These are phyloP conservation scores for Leucocoprinus birnbaumii DNA, from an alignment of 768 basidiomycete species.

Conservation along the genomic window DNA sequence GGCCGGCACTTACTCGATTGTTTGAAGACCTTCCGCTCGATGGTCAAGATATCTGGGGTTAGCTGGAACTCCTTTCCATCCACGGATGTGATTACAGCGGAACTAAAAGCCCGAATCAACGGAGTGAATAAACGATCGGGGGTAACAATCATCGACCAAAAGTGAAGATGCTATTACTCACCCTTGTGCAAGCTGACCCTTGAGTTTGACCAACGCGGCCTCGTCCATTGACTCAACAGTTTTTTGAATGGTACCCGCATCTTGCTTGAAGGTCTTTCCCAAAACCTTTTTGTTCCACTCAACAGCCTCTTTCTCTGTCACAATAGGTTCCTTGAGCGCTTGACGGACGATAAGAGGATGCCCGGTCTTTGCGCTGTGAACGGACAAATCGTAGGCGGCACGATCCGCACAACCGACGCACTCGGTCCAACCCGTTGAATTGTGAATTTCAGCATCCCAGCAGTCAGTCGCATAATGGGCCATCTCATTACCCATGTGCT, in stretches of 20 bases:
- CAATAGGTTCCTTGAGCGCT: constrained; percentile 79
- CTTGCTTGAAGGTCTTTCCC: constrained; percentile 87
- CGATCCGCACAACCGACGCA: constrained; percentile 99
- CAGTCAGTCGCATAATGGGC: constrained; percentile 99
- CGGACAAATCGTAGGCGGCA: constrained; percentile 92
- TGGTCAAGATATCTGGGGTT: constrained; percentile 69
- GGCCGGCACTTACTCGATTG: constrained; percentile 62
- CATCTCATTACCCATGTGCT: constrained; percentile 99
- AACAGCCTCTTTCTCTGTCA: constrained; percentile 75
- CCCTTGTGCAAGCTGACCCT: constrained; percentile 75
- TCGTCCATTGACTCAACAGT: constrained; percentile 67
- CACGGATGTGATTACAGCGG: constrained; percentile 50
- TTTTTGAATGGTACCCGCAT: constrained; percentile 65
- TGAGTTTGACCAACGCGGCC: constrained; percentile 58
- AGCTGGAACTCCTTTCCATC: constrained; percentile 70
- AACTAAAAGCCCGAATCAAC: constrained; percentile 30
- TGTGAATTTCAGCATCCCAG: constrained; percentile 99
- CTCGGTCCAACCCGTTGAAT: constrained; percentile 91
- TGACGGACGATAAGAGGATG: constrained; percentile 83
- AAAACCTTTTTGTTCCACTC: constrained; percentile 86
- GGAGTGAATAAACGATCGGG: constrained; percentile 11
- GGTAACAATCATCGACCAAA: neutral
- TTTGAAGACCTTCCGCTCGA: constrained; percentile 84
- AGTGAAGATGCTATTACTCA: constrained; percentile 29
- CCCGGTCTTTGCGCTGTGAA: constrained; percentile 84